Evolutionary conservation across 495 filamentous ascomycete genomes (phyloP), one percentile per base, ranked within the genome.

Genomic region (Lichina pygmaea): DNA sequence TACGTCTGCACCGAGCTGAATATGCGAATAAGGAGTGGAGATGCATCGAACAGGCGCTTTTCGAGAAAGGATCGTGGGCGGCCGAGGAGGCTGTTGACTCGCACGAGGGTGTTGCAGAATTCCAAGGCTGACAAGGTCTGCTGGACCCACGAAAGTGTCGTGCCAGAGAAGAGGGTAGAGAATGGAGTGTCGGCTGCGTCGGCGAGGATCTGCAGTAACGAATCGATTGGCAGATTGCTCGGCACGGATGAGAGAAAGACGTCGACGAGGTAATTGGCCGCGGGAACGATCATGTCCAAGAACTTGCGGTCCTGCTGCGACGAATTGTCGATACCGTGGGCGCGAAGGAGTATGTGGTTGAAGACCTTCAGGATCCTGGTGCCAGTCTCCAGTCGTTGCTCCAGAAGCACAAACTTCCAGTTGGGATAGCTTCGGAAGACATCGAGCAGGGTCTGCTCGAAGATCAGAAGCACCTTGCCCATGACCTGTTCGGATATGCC

Each of bases 401-500:
- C 64, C 13, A 69, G 64, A 6, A 69, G 65, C 9, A 66, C 65
- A 55, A 91, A 93, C 52, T 73, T 78, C 91, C 86, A 95, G 6
- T 71, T 80, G 15, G 66, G 67, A 13, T 73, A 78, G 57, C 76
- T 82, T 60, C 86, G 80, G 52, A 82, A 80, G 7, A 91, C 67
- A 53, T 92, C 84, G 31, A 85, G 64, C 53, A 79, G 65, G 9
- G 72, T 71, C 48, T 77, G 72, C 12, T 73, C 73, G 48, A 86
- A 78, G 30, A 74, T 75, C 8, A 75, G 60, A 15, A 86, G 56
- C 30, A 86, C 75, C 43, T 73, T 72, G 44, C 74, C 72, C 50
- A 91, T 73, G 34, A 78, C 70, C 50, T 77, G 77, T 40, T 86
- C 75, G 8, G 84, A 78, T 36, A 84, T 71, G 6, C 77, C 80